Evolutionary conservation across 1,284 basidiomycete genomes (phyloP), one percentile per base, ranked within the genome.

Genomic region (Boletus semigastroideus): DNA sequence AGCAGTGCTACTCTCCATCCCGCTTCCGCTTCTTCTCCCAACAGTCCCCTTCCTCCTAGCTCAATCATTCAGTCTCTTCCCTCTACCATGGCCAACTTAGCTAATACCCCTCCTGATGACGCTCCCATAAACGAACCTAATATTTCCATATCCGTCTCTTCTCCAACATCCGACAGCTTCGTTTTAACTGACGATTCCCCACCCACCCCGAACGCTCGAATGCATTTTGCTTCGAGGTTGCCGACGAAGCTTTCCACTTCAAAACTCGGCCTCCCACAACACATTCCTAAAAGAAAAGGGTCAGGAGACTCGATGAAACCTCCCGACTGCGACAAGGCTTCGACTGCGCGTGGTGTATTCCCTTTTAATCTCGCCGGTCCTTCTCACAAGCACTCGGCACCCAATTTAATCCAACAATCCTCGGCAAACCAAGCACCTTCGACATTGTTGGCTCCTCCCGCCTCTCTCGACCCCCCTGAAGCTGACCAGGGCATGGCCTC

Each of bases 211-310:
- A 65, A 49, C 51, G 37, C 63, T 44, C 49, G 59, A 38, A 44
- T 70, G 28, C 83, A 86, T 2, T 87, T 87, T 57, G 83, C 84
- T 0, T 86, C 84, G 0, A 84, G 83, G 52, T 66, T 86, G n/a
- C 76, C 86, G 1, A 86, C 86, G 0, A 87, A 87, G 55, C 72
- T 86, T 2, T 76, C 84, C 5, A 70, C 77, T 11, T 78, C 79
- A 28, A 74, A 77, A 53, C 58, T 77, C 1, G 72, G 65, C 0
- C 56, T 75, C 17, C 46, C 68, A 58, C 77, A 65, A 33, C 75
- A 78, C 3, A 76, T 72, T 53, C 78, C 80, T 0, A 79, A 77
- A 57, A 72, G 82, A 37, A 85, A 85, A 61, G 76, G 75, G 1
- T 81, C 77, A 5, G 76, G 69, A 5, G 66, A 68, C n/a, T 67